phyloP scores from a whole-genome alignment of 179 eudicot genomes.

The Vitellaria paradoxa region DNA sequence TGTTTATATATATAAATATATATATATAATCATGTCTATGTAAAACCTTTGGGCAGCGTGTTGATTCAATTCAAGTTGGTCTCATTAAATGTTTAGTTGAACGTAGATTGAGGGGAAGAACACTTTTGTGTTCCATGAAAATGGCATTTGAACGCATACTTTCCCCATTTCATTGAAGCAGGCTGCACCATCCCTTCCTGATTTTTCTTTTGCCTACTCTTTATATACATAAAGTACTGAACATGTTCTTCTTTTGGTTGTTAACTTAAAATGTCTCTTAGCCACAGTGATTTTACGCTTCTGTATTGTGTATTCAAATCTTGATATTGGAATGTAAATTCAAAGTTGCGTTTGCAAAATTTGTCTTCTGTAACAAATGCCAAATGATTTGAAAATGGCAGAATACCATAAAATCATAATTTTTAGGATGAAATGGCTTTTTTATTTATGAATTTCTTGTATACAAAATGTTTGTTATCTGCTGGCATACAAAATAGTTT shows the following conservation, averaged over 20 bases:
- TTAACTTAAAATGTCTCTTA: slow-evolving; percentile 4
- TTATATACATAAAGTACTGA: neutral
- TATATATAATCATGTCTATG: no score
- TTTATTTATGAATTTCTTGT: slow-evolving; percentile 4
- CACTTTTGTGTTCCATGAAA: neutral
- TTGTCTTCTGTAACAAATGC: neutral
- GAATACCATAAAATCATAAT: neutral
- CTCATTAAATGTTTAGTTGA: neutral
- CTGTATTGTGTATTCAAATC: neutral
- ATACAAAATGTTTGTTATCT: neutral
- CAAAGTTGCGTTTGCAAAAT: no score
- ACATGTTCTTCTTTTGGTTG: neutral
- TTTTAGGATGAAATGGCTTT: neutral
- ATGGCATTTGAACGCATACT: slow-evolving; percentile 34
- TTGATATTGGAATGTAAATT: neutral
- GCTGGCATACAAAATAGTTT: neutral
- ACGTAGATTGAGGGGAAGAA: slow-evolving; percentile 11
- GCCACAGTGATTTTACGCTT: neutral
- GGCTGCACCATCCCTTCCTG: slow-evolving; percentile 9
- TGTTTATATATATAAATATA: no score
- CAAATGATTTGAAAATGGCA: neutral
- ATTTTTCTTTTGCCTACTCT: neutral
- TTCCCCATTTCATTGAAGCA: slow-evolving; percentile 52
- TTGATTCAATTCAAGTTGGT: neutral
- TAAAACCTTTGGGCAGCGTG: neutral